Evolutionary conservation across 2,329 filamentous ascomycete species (phyloP).

Genomic region (Xylariaceae sp.): DNA sequence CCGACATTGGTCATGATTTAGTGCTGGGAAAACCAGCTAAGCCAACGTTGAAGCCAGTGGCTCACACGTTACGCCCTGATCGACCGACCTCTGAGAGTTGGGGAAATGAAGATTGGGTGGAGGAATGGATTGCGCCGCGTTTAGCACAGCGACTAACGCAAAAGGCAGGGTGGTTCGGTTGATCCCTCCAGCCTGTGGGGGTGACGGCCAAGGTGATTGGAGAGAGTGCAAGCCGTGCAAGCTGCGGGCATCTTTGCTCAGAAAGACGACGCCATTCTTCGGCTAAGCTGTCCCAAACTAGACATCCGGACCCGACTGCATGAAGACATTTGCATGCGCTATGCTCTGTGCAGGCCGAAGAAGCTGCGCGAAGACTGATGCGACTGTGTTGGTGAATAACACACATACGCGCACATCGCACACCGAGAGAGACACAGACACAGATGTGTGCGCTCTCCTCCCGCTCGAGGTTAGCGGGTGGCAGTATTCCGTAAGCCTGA

Average conservation of each 20-base stretch:
- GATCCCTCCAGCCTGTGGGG: not conserved
- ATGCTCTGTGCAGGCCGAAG: not conserved
- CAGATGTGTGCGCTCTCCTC: not conserved
- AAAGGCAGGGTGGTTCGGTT: not conserved
- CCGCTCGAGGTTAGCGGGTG: not conserved
- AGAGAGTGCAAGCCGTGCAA: not conserved
- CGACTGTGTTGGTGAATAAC: not conserved
- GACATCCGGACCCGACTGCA: slow-evolving; percentile 3
- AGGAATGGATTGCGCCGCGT: slow-evolving; percentile 6
- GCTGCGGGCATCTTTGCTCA: slow-evolving; percentile 1
- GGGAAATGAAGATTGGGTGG: not conserved
- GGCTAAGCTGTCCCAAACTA: slow-evolving; percentile 7
- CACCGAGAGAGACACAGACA: not conserved
- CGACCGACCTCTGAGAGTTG: not conserved
- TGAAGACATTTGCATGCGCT: not conserved
- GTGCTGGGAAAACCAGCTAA: too few relatives aligned
- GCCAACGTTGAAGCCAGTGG: not conserved
- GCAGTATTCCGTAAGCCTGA: not conserved
- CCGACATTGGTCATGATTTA: not conserved
- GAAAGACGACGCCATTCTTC: not conserved
- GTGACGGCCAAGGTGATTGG: not conserved
- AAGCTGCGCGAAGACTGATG: not conserved
- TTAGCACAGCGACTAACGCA: slow-evolving; percentile 7
- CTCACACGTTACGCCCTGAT: slow-evolving; percentile 13
- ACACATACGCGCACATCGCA: not conserved